Percentiles rank a stretch among this genome's conserved stretches.
Conservation (phyloP, 2,329 filamentous ascomycete species). For the Xylariaceae sp. region DNA sequence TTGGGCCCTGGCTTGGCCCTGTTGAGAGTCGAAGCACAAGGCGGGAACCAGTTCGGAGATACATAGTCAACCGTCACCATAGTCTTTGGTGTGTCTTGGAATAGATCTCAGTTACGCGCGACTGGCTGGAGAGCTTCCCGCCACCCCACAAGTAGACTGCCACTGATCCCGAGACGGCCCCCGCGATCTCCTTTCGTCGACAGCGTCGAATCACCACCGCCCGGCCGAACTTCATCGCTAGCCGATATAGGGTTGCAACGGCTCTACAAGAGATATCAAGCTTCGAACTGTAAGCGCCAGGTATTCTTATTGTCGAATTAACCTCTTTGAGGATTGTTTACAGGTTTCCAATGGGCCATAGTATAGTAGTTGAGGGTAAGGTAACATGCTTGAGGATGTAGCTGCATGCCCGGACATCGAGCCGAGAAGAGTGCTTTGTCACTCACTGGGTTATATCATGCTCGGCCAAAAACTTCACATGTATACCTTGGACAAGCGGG, state of each 20-base stretch:
- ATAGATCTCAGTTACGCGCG: constrained; percentile 20
- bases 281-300: constrained; percentile 12
- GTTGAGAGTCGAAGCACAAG: constrained; percentile 17
- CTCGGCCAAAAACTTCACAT: not conserved
- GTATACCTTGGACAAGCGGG: constrained; percentile 3
- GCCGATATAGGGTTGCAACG: constrained; percentile 27
- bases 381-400: constrained; percentile 14
- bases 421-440: constrained; percentile 13
- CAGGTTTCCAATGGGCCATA: too few species aligned
- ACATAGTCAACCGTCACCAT: not conserved
- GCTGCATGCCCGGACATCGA: constrained; percentile 10
- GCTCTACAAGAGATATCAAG: constrained; percentile 12
- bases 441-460: not conserved
- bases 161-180: constrained; percentile 1
- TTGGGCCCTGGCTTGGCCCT: not conserved
- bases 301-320: too few species aligned
- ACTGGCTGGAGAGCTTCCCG: constrained; percentile 25
- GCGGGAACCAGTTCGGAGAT: constrained; percentile 26
- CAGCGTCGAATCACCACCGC: constrained; percentile 17
- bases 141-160: constrained; percentile 20
- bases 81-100: constrained; percentile 9
- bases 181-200: constrained; percentile 20
- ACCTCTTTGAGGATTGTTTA: too few species aligned
- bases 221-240: constrained; percentile 25
- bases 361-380: not conserved